Evolutionary conservation across 257 asterid species (phyloP).

Genomic region (Scutellaria galericulata): DNA sequence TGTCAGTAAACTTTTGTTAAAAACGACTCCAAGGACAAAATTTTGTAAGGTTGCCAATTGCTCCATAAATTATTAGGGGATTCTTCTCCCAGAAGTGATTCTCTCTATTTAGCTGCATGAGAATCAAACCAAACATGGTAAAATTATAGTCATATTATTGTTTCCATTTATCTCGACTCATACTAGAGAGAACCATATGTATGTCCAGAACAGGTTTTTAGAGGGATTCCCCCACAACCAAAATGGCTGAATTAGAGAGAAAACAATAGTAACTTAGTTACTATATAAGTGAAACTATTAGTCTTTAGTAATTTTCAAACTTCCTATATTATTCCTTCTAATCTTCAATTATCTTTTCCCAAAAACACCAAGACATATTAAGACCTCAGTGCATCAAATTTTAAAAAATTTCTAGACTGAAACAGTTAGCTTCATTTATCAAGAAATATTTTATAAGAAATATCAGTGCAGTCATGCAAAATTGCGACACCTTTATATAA

Average conservation of each 20-base stretch:
- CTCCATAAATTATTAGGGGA: background rate
- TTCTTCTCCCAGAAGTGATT: slow-evolving; percentile 21
- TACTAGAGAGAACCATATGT: slow-evolving; percentile 11
- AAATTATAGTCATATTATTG: background rate
- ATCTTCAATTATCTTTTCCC: slow-evolving; percentile 20
- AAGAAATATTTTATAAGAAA: background rate
- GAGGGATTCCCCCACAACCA: background rate
- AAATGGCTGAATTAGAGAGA: slow-evolving; percentile 13
- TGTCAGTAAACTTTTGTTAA: slow-evolving; percentile 19
- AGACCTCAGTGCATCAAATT: background rate
- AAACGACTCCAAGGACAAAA: background rate
- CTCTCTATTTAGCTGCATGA: slow-evolving; percentile 25
- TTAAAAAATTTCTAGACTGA: background rate
- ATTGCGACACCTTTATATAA: background rate
- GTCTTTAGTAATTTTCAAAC: slow-evolving; percentile 20
- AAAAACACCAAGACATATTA: slow-evolving; percentile 6
- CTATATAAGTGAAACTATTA: slow-evolving; percentile 13
- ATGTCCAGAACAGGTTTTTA: background rate
- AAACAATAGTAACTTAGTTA: background rate
- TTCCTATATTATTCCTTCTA: background rate
- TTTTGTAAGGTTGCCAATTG: background rate
- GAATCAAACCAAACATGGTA: slow-evolving; percentile 19
- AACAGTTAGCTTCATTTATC: slow-evolving; percentile 23
- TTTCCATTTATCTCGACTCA: background rate
- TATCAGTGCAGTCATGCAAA: background rate